Percentiles rank a stretch among this genome's conserved stretches.
These are phyloP conservation scores for Pestalotiopsis sp. DNA, from an alignment of 2,329 filamentous ascomycete genomes.

Conservation along the genomic window DNA sequence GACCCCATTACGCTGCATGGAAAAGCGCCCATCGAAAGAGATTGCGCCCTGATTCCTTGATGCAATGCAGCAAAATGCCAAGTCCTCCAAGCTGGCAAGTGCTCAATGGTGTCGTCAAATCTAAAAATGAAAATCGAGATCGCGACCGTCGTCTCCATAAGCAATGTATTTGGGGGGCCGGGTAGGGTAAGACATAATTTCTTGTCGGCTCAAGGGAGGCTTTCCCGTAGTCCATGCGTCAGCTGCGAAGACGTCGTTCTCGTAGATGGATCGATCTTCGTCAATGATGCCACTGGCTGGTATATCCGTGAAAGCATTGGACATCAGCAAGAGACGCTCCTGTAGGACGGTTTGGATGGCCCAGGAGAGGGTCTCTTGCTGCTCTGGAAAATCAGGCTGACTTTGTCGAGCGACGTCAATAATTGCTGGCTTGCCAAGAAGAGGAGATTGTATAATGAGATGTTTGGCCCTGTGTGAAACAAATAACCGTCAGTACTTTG, in stretches of 20 bases:
- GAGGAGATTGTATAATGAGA: slow-evolving; percentile 48
- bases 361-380: slow-evolving; percentile 28
- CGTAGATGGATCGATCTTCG: slow-evolving; percentile 21
- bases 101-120: neutral
- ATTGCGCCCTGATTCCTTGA: neutral
- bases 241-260: slow-evolving; percentile 18
- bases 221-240: slow-evolving; percentile 23
- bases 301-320: slow-evolving; percentile 13
- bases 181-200: slow-evolving; percentile 19
- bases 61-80: neutral
- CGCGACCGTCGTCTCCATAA: slow-evolving; percentile 26
- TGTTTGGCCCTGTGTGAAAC: slow-evolving; percentile 37
- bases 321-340: slow-evolving; percentile 24
- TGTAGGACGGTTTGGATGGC: slow-evolving; percentile 28
- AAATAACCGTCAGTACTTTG: neutral
- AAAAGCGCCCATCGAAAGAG: neutral
- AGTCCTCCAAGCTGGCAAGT: neutral
- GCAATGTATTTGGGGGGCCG: slow-evolving; percentile 18
- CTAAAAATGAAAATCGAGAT: slow-evolving; percentile 1
- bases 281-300: slow-evolving; percentile 28
- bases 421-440: slow-evolving; percentile 46
- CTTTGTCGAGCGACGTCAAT: slow-evolving; percentile 41
- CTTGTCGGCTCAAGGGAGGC: slow-evolving; percentile 19
- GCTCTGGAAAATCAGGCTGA: slow-evolving; percentile 44
- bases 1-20: neutral